Evolutionary conservation across 345 rosid genomes (phyloP), one percentile per base, ranked within the genome.

Genomic region (Abelmoschus esculentus): DNA sequence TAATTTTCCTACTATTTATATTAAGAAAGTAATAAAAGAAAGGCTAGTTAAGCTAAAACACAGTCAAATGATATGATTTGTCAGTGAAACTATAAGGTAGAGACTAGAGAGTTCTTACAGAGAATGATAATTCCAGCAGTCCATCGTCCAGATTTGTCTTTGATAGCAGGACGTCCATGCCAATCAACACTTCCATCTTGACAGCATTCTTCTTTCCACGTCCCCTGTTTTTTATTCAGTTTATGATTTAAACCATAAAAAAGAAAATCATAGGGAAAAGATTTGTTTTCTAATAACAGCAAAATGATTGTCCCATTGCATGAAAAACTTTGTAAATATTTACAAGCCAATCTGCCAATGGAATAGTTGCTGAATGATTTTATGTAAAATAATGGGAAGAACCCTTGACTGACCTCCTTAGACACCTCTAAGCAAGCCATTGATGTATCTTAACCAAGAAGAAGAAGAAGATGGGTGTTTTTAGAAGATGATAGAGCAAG

Each of bases 71-170:
- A 40, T 40, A 40, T 34, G 7, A 11, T 28, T 31, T 3, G 5
- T 47, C 6, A 47, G 53, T 49, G 53, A 15, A 49, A 14, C 3
- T 49, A 12, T 1, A 18, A 19, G 58, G 7, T 6, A 52, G 26
- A 22, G 26, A 22, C 26, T 22, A 1, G 55, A 53, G 61, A 56
- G 67, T 59, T 58, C 93, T 81, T 83, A 89, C 95, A 68, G 10
- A 89, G 83, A 15, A 89, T 82, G 86, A 89, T 84, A 70, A 61
- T 78, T 75, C 91, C 95, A 36, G 95, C 95, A 34, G 66, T 68
- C 95, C 95, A 89, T 47, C 74, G 68, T 36, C 95, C 95, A 54
- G 91, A 79, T 67, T 77, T 81, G 8, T 61, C 65, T 75, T 65
- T 81, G 68, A 86, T 77, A 12, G 95, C 95, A n/a, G 88, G 84